A percentile compares a stretch with the other conserved stretches of the same genome.
These are phyloP conservation scores for Saccharum spontaneum DNA, from an alignment of 176 grass and related monocot species.

Conservation along the genomic window DNA sequence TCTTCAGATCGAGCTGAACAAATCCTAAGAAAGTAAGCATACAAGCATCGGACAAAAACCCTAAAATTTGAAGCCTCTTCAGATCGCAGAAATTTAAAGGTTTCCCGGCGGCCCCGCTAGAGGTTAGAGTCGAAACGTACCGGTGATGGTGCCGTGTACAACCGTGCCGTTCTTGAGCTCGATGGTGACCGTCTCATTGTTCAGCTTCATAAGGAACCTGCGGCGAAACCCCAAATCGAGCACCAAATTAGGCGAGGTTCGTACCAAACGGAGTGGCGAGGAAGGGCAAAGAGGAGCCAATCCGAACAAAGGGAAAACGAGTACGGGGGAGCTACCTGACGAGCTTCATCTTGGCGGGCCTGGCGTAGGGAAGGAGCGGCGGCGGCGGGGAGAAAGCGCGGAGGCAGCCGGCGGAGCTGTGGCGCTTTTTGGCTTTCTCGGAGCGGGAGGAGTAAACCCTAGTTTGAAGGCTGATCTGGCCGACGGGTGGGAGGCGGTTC, in stretches of 20 bases:
- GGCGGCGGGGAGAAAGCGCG: conserved; percentile 22
- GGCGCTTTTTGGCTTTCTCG: conserved; percentile 36
- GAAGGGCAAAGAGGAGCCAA: not conserved
- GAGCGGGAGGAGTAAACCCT: conserved; percentile 55
- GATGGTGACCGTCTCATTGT: conserved; percentile 96
- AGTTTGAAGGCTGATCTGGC: conserved; percentile 46
- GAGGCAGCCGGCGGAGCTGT: conserved; percentile 11
- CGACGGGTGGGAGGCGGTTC: conserved; percentile 1
- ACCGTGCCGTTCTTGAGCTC: conserved; percentile 96
- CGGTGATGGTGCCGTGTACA: conserved; percentile 91
- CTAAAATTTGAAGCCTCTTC: not conserved
- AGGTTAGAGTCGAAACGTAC: conserved; percentile 35
- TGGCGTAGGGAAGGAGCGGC: not conserved
- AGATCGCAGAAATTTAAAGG: not conserved
- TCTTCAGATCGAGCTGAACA: not conserved
- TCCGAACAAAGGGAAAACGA: not conserved
- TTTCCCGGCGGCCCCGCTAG: not conserved
- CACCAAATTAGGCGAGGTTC: conserved; percentile 17
- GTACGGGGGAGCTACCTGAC: conserved; percentile 53
- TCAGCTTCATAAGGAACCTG: conserved; percentile 98
- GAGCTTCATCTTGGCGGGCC: conserved; percentile 80
- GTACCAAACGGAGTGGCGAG: not conserved
- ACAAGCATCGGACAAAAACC: not conserved
- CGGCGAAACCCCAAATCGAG: conserved; percentile 30
- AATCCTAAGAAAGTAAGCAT: not conserved